A percentile compares a stretch with the other conserved stretches of the same genome.
phyloP scores from a whole-genome alignment of 768 basidiomycete genomes.

The Crucibulum laeve region DNA sequence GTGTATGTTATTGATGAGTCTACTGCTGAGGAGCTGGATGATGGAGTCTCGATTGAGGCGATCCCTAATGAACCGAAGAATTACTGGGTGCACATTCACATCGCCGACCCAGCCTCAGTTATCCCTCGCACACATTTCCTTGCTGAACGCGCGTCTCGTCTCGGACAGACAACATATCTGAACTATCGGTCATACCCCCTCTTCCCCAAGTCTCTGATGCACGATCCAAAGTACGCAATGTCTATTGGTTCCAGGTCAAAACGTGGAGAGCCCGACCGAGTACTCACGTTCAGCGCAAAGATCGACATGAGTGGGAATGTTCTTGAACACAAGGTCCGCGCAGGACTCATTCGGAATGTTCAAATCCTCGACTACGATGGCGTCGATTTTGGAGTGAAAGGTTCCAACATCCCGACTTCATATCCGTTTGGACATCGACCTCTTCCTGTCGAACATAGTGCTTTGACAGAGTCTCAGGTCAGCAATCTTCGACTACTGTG shows the following conservation, averaged over 20 bases:
- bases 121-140: conserved; percentile 69
- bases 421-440: conserved; percentile 43
- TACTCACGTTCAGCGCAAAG: conserved; percentile 79
- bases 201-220: conserved; percentile 58
- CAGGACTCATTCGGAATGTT: conserved; percentile 73
- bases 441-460: not conserved
- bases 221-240: conserved; percentile 34
- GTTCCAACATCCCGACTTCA: not conserved
- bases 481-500: conserved; percentile 26
- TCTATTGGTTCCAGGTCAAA: conserved; percentile 29
- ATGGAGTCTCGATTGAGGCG: conserved; percentile 83
- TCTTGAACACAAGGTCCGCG: conserved; percentile 61
- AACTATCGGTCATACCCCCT: conserved; percentile 62
- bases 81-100: conserved; percentile 84
- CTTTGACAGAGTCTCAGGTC: conserved; percentile 16
- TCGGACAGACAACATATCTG: conserved; percentile 58
- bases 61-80: conserved; percentile 52
- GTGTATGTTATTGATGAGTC: conserved; percentile 88
- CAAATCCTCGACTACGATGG: conserved; percentile 58
- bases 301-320: conserved; percentile 61
- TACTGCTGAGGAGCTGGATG: conserved; percentile 83
- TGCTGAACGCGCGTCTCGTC: conserved; percentile 49
- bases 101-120: conserved; percentile 86
- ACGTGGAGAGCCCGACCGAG: conserved; percentile 42
- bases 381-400: conserved; percentile 52